Evolutionary conservation across 768 basidiomycete species (phyloP).

Genomic region (Guyanaporus albipodus): DNA sequence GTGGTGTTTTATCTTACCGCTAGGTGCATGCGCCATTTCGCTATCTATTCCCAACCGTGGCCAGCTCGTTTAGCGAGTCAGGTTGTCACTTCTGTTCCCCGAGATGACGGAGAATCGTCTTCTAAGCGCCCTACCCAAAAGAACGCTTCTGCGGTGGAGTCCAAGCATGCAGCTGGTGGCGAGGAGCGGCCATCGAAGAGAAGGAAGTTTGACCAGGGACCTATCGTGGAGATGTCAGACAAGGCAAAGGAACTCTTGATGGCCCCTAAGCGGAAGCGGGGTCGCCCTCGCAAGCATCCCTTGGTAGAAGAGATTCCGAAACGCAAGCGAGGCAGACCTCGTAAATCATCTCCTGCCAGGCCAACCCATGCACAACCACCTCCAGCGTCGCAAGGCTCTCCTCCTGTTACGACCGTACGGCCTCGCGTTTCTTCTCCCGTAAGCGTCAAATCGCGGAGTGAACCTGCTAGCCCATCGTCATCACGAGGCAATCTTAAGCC

Average conservation of each 20-base stretch:
- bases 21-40: slow-evolving; percentile 77
- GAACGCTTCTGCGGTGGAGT: slow-evolving; percentile 46
- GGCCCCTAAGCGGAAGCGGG: slow-evolving; percentile 31
- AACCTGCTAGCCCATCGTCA: slow-evolving; percentile 23
- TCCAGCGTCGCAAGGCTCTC: slow-evolving; percentile 7
- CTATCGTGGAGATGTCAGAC: slow-evolving; percentile 29
- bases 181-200: slow-evolving; percentile 44
- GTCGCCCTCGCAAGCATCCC: slow-evolving; percentile 35
- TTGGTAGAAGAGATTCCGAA: slow-evolving; percentile 28
- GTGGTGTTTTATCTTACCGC: slow-evolving; percentile 10
- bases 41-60: slow-evolving; percentile 72
- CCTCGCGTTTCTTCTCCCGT: slow-evolving; percentile 16
- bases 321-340: slow-evolving; percentile 35
- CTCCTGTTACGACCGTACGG: slow-evolving; percentile 10
- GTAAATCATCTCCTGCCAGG: slow-evolving; percentile 25
- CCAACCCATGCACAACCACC: slow-evolving; percentile 9
- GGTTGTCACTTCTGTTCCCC: slow-evolving; percentile 43
- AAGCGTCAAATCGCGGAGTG: slow-evolving; percentile 21
- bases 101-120: slow-evolving; percentile 40
- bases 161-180: slow-evolving; percentile 47
- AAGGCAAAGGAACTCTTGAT: slow-evolving; percentile 34
- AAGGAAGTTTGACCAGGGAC: slow-evolving; percentile 42
- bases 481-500: slow-evolving; percentile 30
- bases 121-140: slow-evolving; percentile 51
- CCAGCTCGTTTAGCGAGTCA: slow-evolving; percentile 54